phyloP scores from a whole-genome alignment of 2,329 filamentous ascomycete genomes.

The Aureobasidium subglaciale region DNA sequence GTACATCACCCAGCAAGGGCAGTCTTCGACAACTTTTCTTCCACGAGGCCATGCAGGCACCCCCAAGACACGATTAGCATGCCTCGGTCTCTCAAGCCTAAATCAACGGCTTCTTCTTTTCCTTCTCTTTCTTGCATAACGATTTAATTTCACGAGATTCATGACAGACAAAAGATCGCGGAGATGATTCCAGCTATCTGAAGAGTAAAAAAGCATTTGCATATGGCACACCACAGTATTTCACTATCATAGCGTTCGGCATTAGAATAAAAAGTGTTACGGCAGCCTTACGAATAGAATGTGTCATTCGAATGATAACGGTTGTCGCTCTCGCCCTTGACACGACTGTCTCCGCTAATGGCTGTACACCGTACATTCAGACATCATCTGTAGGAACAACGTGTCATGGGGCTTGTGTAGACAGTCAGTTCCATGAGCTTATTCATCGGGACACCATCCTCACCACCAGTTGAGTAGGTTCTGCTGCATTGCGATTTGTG shows the following conservation, averaged over 20 bases:
- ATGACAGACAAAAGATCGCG: neutral
- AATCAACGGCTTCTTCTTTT: neutral
- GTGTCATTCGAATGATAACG: neutral
- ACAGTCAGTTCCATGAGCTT: no score
- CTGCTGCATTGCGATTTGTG: no score
- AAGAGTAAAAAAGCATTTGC: neutral
- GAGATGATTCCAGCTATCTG: neutral
- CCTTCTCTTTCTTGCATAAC: neutral
- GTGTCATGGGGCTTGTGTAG: no score
- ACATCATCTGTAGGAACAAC: no score
- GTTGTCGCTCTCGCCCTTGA: neutral
- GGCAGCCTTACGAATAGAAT: neutral
- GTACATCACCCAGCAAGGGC: slow-evolving; percentile 17
- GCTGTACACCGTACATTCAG: no score
- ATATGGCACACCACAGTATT: neutral
- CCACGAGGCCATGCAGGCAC: slow-evolving; percentile 28
- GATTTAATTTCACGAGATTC: neutral
- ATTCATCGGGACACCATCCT: no score
- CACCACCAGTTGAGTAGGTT: no score
- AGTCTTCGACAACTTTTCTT: slow-evolving; percentile 29
- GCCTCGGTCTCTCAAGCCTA: neutral
- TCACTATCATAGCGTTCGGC: neutral
- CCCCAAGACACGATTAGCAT: slow-evolving; percentile 14
- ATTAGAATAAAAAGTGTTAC: neutral
- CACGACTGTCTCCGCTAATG: no score